Base-by-base conservation (phyloP, 2,329 filamentous ascomycete genomes). In the Colletotrichum ledebouriae region DNA sequence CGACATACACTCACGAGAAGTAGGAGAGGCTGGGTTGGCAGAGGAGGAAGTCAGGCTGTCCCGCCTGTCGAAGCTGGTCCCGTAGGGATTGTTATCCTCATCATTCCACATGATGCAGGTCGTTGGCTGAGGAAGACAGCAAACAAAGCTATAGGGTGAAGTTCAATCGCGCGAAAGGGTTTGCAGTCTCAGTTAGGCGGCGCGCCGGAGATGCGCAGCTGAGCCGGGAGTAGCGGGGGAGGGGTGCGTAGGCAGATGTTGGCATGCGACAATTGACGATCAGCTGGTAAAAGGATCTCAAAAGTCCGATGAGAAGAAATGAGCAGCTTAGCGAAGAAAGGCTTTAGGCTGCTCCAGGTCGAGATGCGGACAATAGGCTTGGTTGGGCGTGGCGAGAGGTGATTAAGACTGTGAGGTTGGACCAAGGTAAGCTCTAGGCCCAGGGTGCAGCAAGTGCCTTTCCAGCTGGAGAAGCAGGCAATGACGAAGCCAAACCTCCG, bases 1-100 rank as follows among this genome's bases (percentile, higher is more conserved):
- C 57, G 17, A 63, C 42, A 62, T 44, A 50, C 87, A 87, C 73
- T 86, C 82, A 78, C 80, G 85, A 60, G 82, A 77, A 49, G 78
- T 80, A 53, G 90, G 90, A 44, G 90, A 92, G 62, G 89, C 83
- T 22, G 90, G 89, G 76, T 91, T 89, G 20, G 85, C 84, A 49
- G 85, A 83, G 37, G 91, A 91, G 33, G 91, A 93, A 52, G 89
- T 86, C 78, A 92, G 89, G 70, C 92, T 93, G 79, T 97, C 93
- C 75, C 93, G 90, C 75, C 92, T 92, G 79, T 96, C 93, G 83
- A 97, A 98, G 80, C 93, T 95, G 75, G 85, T 89, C 72, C 94
- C 94, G 77, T 98, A 98, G 5, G 95, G 95, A 79, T 98, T 98
- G 82, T 98, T 98, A 78, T 98, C 94, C 83, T 98, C 95, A 85